These are phyloP conservation scores for Mollisiaceae sp. DNA, from an alignment of 2,329 filamentous ascomycete species.

Conservation along the genomic window DNA sequence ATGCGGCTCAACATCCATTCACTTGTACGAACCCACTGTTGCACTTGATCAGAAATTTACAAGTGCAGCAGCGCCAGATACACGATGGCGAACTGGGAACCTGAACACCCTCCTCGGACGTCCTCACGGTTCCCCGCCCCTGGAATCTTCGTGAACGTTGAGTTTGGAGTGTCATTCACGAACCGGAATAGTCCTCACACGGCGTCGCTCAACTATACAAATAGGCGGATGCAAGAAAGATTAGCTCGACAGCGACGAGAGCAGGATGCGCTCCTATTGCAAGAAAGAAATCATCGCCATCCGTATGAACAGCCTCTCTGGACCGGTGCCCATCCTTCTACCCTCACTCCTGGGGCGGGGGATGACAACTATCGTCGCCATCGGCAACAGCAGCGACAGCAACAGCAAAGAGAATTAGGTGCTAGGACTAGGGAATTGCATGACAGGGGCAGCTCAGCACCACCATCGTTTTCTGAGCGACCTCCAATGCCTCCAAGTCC, in stretches of 20 bases:
- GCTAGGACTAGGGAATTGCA: constrained; percentile 26
- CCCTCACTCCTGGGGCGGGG: constrained; percentile 15
- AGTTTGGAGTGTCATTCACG: constrained; percentile 39
- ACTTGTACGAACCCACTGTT: background rate
- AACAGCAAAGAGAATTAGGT: constrained; percentile 19
- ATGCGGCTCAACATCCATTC: constrained; percentile 18
- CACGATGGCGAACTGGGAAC: constrained; percentile 31
- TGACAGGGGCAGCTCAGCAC: constrained; percentile 38
- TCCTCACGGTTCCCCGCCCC: constrained; percentile 34
- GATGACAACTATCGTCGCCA: constrained; percentile 10
- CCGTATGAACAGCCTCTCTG: constrained; percentile 12
- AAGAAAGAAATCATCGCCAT: constrained; percentile 14
- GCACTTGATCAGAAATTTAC: constrained; percentile 14
- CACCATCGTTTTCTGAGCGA: constrained; percentile 35
- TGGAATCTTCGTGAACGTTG: constrained; percentile 38
- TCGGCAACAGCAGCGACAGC: constrained; percentile 16
- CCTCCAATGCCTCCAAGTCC: constrained; percentile 21
- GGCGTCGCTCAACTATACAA: constrained; percentile 36
- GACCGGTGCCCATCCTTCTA: constrained; percentile 14
- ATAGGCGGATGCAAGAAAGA: constrained; percentile 37
- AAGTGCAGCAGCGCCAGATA: constrained; percentile 1
- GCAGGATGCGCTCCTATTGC: constrained; percentile 26
- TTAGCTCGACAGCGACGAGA: constrained; percentile 26
- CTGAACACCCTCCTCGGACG: constrained; percentile 24
- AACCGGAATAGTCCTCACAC: constrained; percentile 32